Evolutionary conservation across 352 stramenopile genomes (phyloP), one percentile per base, ranked within the genome.

Genomic region (Achlya hypogyna): DNA sequence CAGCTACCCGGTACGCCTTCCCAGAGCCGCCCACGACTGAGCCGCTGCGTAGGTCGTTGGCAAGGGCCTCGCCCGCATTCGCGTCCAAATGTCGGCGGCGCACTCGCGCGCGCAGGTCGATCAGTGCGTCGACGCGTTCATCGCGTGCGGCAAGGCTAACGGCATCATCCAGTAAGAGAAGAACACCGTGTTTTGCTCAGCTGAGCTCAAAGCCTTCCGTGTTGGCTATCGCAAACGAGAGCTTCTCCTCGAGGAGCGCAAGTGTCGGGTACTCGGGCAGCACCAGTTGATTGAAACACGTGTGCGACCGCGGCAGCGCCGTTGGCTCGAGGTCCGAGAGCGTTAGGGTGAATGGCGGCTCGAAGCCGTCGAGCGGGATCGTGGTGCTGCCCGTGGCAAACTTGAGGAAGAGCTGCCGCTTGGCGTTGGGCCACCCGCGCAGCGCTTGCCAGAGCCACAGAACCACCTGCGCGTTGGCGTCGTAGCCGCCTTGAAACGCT

Each of bases 31-130:
- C 23, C 23, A 52, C 51, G 3, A 9, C 1, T 51, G 8, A 32
- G 14, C 29, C 8, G 10, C 16, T 16, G 12, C 8, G 2, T 62
- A 95, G 86, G 86, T 95, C 47, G 92, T 98, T 32, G 92, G 92
- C 12, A 93, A 95, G 75, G 92, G 88, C 69, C 75, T 96, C 58
- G 92, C 92, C 23, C 86, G 92, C 42, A 97, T 98, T 62, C 83
- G 92, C 27, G 89, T 96, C 20, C 91, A 98, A 74, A 76, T 98
- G 34, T 95, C 82, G 62, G 92, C 91, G 16, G 89, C 91, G 49
- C 91, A 98, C 75, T 69, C 52, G 23, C 63, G 43, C n/a, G 43
- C 54, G 32, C 28, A 63, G 4, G 63, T 69, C 53, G 52, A 69
- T 51, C 52, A 71, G 54, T 71, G 60, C 56, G 85, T 97, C 23